Evolutionary conservation across 495 filamentous ascomycete genomes (phyloP).

Genomic region (Podospora sp.): DNA sequence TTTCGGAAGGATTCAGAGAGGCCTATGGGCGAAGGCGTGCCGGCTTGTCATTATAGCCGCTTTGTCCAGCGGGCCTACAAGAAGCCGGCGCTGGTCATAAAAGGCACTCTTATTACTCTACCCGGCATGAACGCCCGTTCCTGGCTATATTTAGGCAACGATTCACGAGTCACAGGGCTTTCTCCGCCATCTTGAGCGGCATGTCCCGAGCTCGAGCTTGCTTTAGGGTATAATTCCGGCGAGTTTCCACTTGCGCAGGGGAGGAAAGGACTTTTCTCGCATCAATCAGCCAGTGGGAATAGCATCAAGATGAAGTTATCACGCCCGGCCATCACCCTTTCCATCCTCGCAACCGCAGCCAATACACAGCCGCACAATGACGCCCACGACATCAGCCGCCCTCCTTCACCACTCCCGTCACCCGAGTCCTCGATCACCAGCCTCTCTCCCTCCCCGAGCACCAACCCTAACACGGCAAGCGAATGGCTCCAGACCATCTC

Average conservation of each 20-base stretch:
- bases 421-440: neutral
- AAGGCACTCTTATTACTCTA: neutral
- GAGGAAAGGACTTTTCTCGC: too few species aligned
- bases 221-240: too few species aligned
- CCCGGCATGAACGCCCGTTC: neutral
- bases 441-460: neutral
- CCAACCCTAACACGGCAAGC: neutral
- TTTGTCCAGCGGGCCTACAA: neutral
- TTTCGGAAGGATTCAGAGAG: neutral
- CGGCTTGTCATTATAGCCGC: neutral
- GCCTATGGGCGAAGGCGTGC: too few species aligned
- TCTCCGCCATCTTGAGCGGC: neutral
- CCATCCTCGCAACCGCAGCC: neutral
- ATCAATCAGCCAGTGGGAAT: too few species aligned
- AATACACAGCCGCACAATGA: neutral
- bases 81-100: neutral
- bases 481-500: neutral
- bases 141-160: neutral
- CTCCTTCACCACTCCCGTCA: neutral
- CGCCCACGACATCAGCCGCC: neutral
- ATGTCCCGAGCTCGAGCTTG: neutral
- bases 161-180: neutral
- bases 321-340: neutral
- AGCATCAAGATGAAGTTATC: neutral
- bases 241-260: too few species aligned